A percentile compares a stretch with the other conserved stretches of the same genome.
Evolutionary conservation across 768 basidiomycete genomes (phyloP).

Genomic region (Tricholoma hemisulphureum): DNA sequence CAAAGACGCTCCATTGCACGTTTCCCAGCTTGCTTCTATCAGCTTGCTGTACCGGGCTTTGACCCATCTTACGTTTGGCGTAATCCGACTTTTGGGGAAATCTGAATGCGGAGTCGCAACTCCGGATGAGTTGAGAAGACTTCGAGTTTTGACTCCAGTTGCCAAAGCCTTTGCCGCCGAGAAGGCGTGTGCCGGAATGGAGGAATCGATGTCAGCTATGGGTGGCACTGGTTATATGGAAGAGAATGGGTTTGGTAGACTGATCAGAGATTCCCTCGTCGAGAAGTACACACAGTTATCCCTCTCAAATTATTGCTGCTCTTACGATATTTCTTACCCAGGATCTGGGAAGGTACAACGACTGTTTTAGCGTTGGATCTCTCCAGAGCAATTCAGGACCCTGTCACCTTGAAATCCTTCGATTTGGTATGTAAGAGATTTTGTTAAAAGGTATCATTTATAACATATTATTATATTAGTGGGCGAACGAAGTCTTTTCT

Average conservation of each 20-base stretch:
- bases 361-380: conserved; percentile 70
- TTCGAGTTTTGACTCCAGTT: conserved; percentile 67
- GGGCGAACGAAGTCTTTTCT: conserved; percentile 45
- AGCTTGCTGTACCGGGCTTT: conserved; percentile 65
- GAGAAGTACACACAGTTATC: conserved; percentile 47
- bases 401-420: conserved; percentile 45
- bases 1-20: conserved; percentile 57
- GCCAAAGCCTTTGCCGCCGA: conserved; percentile 71
- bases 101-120: conserved; percentile 54
- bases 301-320: background rate
- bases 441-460: background rate
- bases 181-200: conserved; percentile 60
- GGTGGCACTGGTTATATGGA: conserved; percentile 86
- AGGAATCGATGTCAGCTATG: conserved; percentile 70
- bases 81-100: conserved; percentile 57
- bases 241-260: conserved; percentile 69
- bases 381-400: conserved; percentile 50
- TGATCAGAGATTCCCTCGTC: conserved; percentile 67
- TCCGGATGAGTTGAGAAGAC: conserved; percentile 46
- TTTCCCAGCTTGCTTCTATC: conserved; percentile 60
- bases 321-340: conserved; percentile 13
- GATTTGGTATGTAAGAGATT: conserved; percentile 37
- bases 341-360: conserved; percentile 79
- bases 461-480: conserved; percentile 39
- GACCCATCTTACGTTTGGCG: conserved; percentile 61